Evolutionary conservation across 1,284 basidiomycete species (phyloP).

Genomic region (Sporisorium reilianum): DNA sequence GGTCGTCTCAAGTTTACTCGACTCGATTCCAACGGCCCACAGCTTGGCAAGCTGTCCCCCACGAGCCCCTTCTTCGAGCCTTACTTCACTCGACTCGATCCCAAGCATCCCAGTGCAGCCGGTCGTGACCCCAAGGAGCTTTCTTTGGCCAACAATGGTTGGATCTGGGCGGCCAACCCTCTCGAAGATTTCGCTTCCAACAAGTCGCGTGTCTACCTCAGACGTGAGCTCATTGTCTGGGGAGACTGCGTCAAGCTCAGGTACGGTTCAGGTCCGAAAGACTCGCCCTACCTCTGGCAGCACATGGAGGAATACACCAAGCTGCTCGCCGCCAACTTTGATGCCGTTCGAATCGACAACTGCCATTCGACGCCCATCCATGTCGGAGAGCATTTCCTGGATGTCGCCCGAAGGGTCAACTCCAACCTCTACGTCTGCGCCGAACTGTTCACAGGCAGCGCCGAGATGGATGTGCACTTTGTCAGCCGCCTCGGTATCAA

Average conservation of each 20-base stretch:
- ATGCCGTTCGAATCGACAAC: slow-evolving; percentile 97
- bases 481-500: slow-evolving; percentile 65
- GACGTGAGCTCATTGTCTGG: slow-evolving; percentile 97
- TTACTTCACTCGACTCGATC: slow-evolving; percentile 64
- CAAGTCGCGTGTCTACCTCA: slow-evolving; percentile 94
- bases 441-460: slow-evolving; percentile 94
- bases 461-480: slow-evolving; percentile 77
- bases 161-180: slow-evolving; percentile 98
- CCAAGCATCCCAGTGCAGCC: slow-evolving; percentile 49
- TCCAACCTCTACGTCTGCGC: slow-evolving; percentile 95
- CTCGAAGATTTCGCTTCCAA: slow-evolving; percentile 93
- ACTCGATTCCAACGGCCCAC: slow-evolving; percentile 56
- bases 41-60: slow-evolving; percentile 55
- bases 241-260: slow-evolving; percentile 97
- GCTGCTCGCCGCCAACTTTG: slow-evolving; percentile 82
- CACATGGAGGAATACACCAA: slow-evolving; percentile 83
- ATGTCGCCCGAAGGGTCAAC: slow-evolving; percentile 86
- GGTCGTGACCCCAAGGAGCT: slow-evolving; percentile 78
- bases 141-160: slow-evolving; percentile 91
- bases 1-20: slow-evolving; percentile 60
- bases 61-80: slow-evolving; percentile 58
- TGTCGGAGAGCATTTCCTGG: slow-evolving; percentile 91
- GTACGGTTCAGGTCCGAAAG: slow-evolving; percentile 75
- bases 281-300: slow-evolving; percentile 94
- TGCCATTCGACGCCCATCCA: slow-evolving; percentile 96